Evolutionary conservation across 441 rosid genomes (phyloP), one percentile per base, ranked within the genome.

Genomic region (Populus hybrid): DNA sequence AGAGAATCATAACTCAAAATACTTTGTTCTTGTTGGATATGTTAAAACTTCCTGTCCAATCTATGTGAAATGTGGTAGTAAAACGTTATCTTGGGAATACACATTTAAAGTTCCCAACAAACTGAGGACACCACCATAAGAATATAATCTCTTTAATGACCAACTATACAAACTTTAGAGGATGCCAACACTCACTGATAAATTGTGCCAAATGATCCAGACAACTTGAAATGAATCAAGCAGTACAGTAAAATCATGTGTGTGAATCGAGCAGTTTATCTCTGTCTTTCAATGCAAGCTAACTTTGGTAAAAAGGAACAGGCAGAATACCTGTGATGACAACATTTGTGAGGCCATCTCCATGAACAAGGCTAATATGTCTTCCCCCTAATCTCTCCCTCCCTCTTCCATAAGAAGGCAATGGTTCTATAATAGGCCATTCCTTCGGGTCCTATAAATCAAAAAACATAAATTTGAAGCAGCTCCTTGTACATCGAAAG

Each of bases 401-500:
- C 77, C 99, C 99, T 85, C 98, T 90, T 86, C 99, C 99, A 87
- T 95, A 94, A 75, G 99, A 95, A 83, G 97, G 98, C 83, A 95
- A 82, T 16, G 99, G 91, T 82, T 88, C 90, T 77, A 95, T 81
- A 38, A 95, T 80, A 21, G 98, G 99, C 99, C 99, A 95, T 79
- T 96, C 99, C 40, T 83, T 78, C 12, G 81, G 81, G 30, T 90
- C 93, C 99, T 92, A 78, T 26, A 4, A 77, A 69, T 46, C 78
- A 82, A 74, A 81, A 81, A 70, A 78, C 42, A 74, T 53, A 67
- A 66, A 75, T 5, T 68, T 14, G 57, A 46, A 68, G 20, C 35
- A 30, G 21, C 42, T 24, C 21, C 71, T 0, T 24, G 14, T 6
- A 64, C 28, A 30, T 35, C 2, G 5, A 65, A 16, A 8, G 8